Conservation (phyloP, 495 filamentous ascomycete genomes). For the Aspergillus steynii region DNA sequence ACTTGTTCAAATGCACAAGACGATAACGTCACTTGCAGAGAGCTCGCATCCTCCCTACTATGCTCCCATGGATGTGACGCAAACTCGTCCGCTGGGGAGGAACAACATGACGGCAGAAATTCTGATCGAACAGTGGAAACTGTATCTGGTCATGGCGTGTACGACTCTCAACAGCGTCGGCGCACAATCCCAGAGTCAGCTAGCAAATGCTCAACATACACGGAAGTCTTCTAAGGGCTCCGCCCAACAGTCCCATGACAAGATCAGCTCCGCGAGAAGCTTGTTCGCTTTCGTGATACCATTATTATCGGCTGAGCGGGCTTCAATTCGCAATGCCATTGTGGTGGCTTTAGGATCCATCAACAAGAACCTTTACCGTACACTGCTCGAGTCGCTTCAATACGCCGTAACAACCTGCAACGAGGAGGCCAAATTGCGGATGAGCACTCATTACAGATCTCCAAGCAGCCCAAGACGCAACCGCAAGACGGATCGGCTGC, state of each 20-base stretch:
- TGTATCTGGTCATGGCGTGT: slow-evolving; percentile 97
- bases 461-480: slow-evolving; percentile 74
- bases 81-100: slow-evolving; percentile 45
- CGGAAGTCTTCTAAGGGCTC: slow-evolving; percentile 80
- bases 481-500: slow-evolving; percentile 77
- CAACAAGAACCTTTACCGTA: slow-evolving; percentile 93
- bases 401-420: slow-evolving; percentile 78
- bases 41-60: slow-evolving; percentile 62
- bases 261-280: slow-evolving; percentile 81
- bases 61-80: slow-evolving; percentile 54
- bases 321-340: slow-evolving; percentile 83
- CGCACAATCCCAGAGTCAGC: slow-evolving; percentile 57
- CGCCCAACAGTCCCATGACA: slow-evolving; percentile 65
- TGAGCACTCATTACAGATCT: slow-evolving; percentile 72
- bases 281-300: slow-evolving; percentile 91
- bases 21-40: slow-evolving; percentile 75
- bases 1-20: slow-evolving; percentile 87
- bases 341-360: slow-evolving; percentile 91
- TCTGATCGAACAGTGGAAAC: slow-evolving; percentile 95
- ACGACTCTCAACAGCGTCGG: slow-evolving; percentile 89
- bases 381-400: slow-evolving; percentile 85
- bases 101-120: slow-evolving; percentile 81
- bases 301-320: slow-evolving; percentile 72
- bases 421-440: slow-evolving; percentile 82
- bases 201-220: slow-evolving; percentile 71